Percentiles rank a stretch among this genome's conserved stretches.
phyloP scores from a whole-genome alignment of 106 monocot genomes.

The Dactylorhiza incarnata region DNA sequence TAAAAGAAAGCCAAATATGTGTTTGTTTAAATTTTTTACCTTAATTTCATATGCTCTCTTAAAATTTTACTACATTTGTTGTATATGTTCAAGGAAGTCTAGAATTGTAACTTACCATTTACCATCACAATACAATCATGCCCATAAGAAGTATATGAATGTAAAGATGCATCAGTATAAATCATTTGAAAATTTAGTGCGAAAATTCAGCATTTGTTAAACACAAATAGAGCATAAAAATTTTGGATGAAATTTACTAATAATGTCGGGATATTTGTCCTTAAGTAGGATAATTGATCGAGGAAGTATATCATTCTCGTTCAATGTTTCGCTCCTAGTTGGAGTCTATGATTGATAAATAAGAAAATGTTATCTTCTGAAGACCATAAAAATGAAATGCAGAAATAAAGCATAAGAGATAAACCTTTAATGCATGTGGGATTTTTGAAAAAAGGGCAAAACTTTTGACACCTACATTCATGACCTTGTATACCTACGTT shows the following conservation, averaged over 20 bases:
- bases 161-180: slow-evolving; percentile 96
- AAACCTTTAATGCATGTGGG: slow-evolving; percentile 93
- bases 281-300: slow-evolving; percentile 82
- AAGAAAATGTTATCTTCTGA: not conserved
- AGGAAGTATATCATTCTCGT: slow-evolving; percentile 93
- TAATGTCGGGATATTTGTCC: slow-evolving; percentile 93
- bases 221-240: not conserved
- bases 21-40: no score
- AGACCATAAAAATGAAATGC: slow-evolving; percentile 1
- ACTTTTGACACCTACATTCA: slow-evolving; percentile 91
- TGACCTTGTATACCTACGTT: slow-evolving; percentile 84
- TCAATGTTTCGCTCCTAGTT: slow-evolving; percentile 90
- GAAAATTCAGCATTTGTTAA: not conserved
- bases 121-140: slow-evolving; percentile 98
- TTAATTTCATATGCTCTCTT: no score
- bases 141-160: slow-evolving; percentile 95
- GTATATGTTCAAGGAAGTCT: not conserved
- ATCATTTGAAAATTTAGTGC: slow-evolving; percentile 44
- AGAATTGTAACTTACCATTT: slow-evolving; percentile 58
- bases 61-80: no score
- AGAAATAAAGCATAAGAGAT: not conserved
- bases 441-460: slow-evolving; percentile 96
- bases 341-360: slow-evolving; percentile 45
- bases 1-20: not conserved
- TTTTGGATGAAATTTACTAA: slow-evolving; percentile 21